Conservation (phyloP, 2,329 filamentous ascomycete genomes). For the Basipetospora chlamydospora region DNA sequence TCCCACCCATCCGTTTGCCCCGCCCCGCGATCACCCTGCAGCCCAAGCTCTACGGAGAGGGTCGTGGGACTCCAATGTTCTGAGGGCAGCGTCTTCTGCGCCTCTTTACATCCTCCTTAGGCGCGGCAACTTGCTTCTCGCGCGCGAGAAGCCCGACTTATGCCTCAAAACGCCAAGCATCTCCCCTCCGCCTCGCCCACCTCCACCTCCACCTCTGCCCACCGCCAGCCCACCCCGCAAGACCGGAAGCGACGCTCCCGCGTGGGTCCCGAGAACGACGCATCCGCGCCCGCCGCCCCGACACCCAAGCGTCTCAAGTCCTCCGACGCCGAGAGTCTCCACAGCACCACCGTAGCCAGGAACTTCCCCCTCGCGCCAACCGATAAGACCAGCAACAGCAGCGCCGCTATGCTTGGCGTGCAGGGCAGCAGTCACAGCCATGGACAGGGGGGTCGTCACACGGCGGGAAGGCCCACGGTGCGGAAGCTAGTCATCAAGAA, state of each 20-base stretch:
- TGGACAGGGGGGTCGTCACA: neutral
- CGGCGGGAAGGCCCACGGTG: constrained; percentile 31
- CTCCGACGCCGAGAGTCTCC: constrained; percentile 12
- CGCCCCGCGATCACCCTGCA: too few species aligned
- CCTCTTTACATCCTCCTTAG: neutral
- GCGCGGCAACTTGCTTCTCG: neutral
- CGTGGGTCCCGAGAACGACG: constrained; percentile 19
- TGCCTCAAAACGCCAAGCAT: too few species aligned
- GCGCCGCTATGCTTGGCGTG: neutral
- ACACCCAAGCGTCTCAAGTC: constrained; percentile 19
- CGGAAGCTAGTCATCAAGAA: constrained; percentile 91
- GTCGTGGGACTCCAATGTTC: too few species aligned
- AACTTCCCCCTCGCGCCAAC: neutral
- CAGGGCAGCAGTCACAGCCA: too few species aligned
- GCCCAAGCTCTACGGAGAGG: too few species aligned
- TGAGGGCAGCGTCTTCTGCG: too few species aligned
- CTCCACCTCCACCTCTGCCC: constrained; percentile 21
- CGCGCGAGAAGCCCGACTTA: too few species aligned
- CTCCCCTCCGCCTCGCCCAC: constrained; percentile 6
- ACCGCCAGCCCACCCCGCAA: too few species aligned
- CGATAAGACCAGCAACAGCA: too few species aligned
- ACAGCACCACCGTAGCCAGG: too few species aligned
- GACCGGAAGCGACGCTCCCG: constrained; percentile 25
- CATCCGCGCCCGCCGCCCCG: constrained; percentile 11
- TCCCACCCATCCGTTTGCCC: too few species aligned